Conservation (phyloP, 2,329 filamentous ascomycete genomes). For the Graphilbum sp. region DNA sequence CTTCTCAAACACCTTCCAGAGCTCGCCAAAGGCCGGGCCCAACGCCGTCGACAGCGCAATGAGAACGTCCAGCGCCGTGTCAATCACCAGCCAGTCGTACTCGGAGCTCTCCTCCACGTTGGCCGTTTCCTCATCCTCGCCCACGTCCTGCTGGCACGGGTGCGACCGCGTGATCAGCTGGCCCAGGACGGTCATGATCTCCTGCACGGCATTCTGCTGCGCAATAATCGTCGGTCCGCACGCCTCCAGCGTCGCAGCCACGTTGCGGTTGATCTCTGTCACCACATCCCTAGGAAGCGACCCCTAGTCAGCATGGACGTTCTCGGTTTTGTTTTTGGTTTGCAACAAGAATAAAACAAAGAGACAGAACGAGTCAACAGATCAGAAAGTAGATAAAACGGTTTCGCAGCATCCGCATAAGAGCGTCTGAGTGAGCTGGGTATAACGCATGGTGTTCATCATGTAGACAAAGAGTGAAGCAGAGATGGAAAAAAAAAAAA, state of each 20-base stretch:
- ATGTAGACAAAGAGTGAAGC: slow-evolving; percentile 53
- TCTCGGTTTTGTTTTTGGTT: slow-evolving; percentile 16
- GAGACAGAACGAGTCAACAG: background rate
- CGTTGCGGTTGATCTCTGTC: slow-evolving; percentile 87
- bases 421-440: slow-evolving; percentile 99
- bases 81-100: slow-evolving; percentile 93
- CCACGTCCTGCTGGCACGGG: slow-evolving; percentile 81
- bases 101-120: slow-evolving; percentile 68
- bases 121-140: slow-evolving; percentile 60
- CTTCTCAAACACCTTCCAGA: slow-evolving; percentile 95
- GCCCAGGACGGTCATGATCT: slow-evolving; percentile 58
- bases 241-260: slow-evolving; percentile 77
- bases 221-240: slow-evolving; percentile 77
- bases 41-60: slow-evolving; percentile 72
- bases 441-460: slow-evolving; percentile 89
- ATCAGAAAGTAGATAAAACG: slow-evolving; percentile 41
- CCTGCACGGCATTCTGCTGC: slow-evolving; percentile 55
- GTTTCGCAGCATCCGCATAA: slow-evolving; percentile 77
- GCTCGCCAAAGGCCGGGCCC: slow-evolving; percentile 62
- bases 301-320: slow-evolving; percentile 10
- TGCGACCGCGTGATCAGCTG: slow-evolving; percentile 80
- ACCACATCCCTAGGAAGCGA: slow-evolving; percentile 67
- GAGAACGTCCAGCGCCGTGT: slow-evolving; percentile 83
- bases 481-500: slow-evolving; percentile 47
- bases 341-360: slow-evolving; percentile 1